These are phyloP conservation scores for Paecilomyces formosus DNA, from an alignment of 2,329 filamentous ascomycete genomes.

Conservation along the genomic window DNA sequence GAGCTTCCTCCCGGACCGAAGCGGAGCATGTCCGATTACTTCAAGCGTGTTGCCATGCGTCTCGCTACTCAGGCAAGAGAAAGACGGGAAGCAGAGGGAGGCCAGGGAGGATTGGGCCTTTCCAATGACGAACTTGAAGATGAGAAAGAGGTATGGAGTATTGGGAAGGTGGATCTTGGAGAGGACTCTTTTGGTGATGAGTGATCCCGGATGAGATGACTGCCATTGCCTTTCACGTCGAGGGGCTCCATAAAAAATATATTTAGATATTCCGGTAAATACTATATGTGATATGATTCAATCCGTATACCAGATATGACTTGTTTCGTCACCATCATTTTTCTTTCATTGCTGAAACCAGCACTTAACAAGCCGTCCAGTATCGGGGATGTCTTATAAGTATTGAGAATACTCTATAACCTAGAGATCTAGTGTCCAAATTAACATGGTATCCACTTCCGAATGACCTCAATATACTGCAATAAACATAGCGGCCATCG, in stretches of 20 bases:
- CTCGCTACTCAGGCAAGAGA: constrained; percentile 83
- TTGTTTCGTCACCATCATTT: background rate
- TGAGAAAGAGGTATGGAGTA: constrained; percentile 90
- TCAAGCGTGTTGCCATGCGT: constrained; percentile 82
- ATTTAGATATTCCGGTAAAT: constrained; percentile 8
- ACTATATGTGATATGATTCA: background rate
- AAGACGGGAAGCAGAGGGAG: constrained; percentile 83
- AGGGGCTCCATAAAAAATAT: constrained; percentile 9
- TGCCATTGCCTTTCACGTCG: background rate
- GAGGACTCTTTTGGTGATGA: constrained; percentile 41
- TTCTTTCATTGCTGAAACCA: background rate
- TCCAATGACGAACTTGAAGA: constrained; percentile 90
- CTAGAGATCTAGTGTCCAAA: too few relatives aligned
- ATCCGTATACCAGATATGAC: background rate
- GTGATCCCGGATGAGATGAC: constrained; percentile 10
- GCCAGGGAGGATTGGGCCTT: constrained; percentile 74
- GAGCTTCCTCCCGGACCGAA: constrained; percentile 65
- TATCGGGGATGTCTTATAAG: too few relatives aligned
- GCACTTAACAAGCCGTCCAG: too few relatives aligned
- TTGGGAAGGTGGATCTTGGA: constrained; percentile 79
- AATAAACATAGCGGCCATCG: background rate
- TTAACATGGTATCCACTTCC: too few relatives aligned
- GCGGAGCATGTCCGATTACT: constrained; percentile 92
- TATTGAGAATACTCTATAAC: too few relatives aligned
- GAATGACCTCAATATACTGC: background rate